Evolutionary conservation across 2,329 filamentous ascomycete genomes (phyloP), one percentile per base, ranked within the genome.

Genomic region (Xylariaceae sp.): DNA sequence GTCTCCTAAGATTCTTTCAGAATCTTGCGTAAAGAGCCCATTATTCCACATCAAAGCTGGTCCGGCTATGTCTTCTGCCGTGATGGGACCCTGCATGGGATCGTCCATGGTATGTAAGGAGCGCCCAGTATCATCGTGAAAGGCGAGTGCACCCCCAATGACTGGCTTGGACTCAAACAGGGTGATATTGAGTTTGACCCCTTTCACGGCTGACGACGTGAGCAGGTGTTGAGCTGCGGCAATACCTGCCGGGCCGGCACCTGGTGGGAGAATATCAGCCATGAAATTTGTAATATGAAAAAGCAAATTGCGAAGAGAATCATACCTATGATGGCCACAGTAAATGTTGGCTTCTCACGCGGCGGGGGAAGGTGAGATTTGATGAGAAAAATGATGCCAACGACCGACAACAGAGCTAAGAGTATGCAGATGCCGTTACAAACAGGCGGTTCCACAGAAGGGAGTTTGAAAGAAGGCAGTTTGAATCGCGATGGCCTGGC

Each of bases 161-260:
- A 61, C 45, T 3, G 64, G 64, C 18, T 57, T 53, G 0, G 68
- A 61, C 30, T 69, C 68, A 55, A 64, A 68, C 4, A 69, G 30
- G 8, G 68, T 68, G 30, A 68, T 64, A 11, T 66, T 61, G 48
- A 69, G 53, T 9, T 53, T 48, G 18, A 65, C 45, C 10, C 51
- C 15, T 48, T 53, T 55, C 11, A 13, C 51, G 41, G 37, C 11
- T 4, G 61, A 51, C 7, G 58, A 61, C 30, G 8, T 51, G 10
- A 51, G 58, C 13, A 69, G 56, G n/a, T 69, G 62, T 15, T 64
- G 61, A 4, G 66, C 65, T 17, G 66, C 68, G 51, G 63, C 67
- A 56, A 69, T 66, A 9, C 68, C 68, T 1, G 66, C 67, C 15
- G 68, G 67, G 6, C 68, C 68, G 17, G 66, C 66, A n/a, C 68